phyloP scores from a whole-genome alignment of 148 eudicot genomes.

The Amaranthus palmeri region DNA sequence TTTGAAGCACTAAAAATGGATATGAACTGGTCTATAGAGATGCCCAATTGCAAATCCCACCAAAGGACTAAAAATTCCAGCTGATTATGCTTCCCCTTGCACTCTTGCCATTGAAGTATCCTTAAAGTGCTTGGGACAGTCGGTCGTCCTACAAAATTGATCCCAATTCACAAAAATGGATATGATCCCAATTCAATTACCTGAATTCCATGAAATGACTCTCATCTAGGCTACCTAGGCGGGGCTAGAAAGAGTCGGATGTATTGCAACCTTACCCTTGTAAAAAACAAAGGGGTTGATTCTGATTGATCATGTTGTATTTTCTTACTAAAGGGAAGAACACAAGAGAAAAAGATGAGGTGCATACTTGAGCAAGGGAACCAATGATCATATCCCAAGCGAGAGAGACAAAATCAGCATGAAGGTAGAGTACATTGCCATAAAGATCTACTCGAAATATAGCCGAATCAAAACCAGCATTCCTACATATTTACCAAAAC shows the following conservation, averaged over 20 bases:
- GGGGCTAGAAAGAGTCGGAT: too few species aligned
- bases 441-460: slow-evolving; percentile 77
- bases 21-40: slow-evolving; percentile 67
- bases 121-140: slow-evolving; percentile 79
- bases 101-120: slow-evolving; percentile 90
- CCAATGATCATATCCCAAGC: slow-evolving; percentile 94
- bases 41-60: slow-evolving; percentile 94
- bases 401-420: slow-evolving; percentile 94
- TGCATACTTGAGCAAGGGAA: too few species aligned
- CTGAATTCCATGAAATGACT: too few species aligned
- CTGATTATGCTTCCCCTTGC: slow-evolving; percentile 65
- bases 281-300: too few species aligned
- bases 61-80: slow-evolving; percentile 81
- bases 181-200: background rate
- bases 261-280: too few species aligned
- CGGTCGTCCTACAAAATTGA: slow-evolving; percentile 72
- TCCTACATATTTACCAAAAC: slow-evolving; percentile 33
- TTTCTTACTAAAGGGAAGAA: background rate
- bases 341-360: background rate
- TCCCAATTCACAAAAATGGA: background rate
- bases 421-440: slow-evolving; percentile 81
- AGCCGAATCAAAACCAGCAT: slow-evolving; percentile 92
- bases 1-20: too few species aligned
- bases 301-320: too few species aligned
- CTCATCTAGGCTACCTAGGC: too few species aligned